Percentiles rank a stretch among this genome's conserved stretches.
Evolutionary conservation across 352 stramenopile species (phyloP).

Genomic region (Phytopythium sindhum): DNA sequence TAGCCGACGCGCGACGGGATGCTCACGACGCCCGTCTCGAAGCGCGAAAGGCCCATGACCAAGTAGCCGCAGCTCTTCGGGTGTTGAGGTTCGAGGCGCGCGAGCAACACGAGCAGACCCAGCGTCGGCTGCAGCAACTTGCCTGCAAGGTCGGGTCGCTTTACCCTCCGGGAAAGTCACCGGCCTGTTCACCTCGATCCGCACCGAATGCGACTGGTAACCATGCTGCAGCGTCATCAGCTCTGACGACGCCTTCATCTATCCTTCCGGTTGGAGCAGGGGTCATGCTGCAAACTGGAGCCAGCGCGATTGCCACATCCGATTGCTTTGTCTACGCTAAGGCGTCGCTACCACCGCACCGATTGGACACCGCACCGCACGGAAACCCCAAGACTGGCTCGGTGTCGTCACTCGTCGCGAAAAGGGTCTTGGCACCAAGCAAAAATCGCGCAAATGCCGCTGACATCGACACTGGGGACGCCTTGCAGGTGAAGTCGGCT

Average conservation of each 20-base stretch:
- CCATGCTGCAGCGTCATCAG: not conserved
- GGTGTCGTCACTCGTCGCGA: not conserved
- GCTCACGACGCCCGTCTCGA: not conserved
- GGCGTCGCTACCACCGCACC: not conserved
- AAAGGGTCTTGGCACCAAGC: not conserved
- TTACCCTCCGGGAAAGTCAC: not conserved
- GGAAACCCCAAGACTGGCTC: not conserved
- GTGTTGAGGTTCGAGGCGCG: conserved; percentile 1
- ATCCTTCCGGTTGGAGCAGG: not conserved
- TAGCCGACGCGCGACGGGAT: not conserved
- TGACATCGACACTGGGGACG: not conserved
- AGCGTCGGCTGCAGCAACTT: not conserved
- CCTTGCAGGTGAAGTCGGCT: conserved; percentile 1
- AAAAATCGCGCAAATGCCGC: not conserved
- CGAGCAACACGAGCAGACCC: conserved; percentile 2
- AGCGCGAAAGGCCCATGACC: not conserved
- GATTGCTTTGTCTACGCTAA: conserved; percentile 7
- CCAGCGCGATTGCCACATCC: not conserved
- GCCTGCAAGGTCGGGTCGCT: not conserved
- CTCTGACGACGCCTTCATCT: not conserved
- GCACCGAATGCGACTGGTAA: not conserved
- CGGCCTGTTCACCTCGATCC: not conserved
- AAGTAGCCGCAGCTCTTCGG: not conserved
- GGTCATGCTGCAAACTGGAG: not conserved
- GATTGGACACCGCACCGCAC: not conserved